Evolutionary conservation across 495 filamentous ascomycete genomes (phyloP).

Genomic region (Daldinia childiae): DNA sequence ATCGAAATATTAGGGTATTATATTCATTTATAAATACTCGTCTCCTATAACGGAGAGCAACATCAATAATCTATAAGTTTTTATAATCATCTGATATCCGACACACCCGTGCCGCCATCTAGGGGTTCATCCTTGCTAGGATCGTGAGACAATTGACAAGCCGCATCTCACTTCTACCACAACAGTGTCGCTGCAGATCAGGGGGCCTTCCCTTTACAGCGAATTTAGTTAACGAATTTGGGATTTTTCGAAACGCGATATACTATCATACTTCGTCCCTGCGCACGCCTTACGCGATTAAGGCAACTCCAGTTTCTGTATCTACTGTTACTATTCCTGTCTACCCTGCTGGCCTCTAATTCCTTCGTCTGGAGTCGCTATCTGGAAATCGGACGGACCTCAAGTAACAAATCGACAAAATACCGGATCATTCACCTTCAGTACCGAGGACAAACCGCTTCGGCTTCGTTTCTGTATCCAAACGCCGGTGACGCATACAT

Average conservation of each 20-base stretch:
- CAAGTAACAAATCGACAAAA: conserved; percentile 38
- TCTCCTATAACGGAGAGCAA: not conserved
- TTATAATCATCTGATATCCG: conserved; percentile 24
- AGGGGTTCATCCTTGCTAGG: conserved; percentile 30
- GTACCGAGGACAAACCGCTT: conserved; percentile 24
- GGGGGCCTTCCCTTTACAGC: conserved; percentile 25
- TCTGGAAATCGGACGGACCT: not conserved
- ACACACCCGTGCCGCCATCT: conserved; percentile 17
- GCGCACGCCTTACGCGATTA: conserved; percentile 3
- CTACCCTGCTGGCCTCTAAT: conserved; percentile 20
- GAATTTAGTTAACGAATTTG: conserved; percentile 15
- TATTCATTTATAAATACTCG: conserved; percentile 1
- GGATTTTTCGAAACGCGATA: conserved; percentile 14
- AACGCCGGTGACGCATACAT: conserved; percentile 4
- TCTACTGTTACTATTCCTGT: conserved; percentile 36
- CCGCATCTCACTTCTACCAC: conserved; percentile 28
- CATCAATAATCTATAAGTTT: not conserved
- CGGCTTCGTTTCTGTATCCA: conserved; percentile 19
- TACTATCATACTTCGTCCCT: not conserved
- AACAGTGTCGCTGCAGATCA: conserved; percentile 29
- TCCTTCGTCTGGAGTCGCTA: conserved; percentile 23
- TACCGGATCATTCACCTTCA: conserved; percentile 19
- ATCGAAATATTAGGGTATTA: not conserved
- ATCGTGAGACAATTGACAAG: conserved; percentile 42
- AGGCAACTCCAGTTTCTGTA: conserved; percentile 7